phyloP scores from a whole-genome alignment of 805 yeast species.

The Kuraishia piskuri region DNA sequence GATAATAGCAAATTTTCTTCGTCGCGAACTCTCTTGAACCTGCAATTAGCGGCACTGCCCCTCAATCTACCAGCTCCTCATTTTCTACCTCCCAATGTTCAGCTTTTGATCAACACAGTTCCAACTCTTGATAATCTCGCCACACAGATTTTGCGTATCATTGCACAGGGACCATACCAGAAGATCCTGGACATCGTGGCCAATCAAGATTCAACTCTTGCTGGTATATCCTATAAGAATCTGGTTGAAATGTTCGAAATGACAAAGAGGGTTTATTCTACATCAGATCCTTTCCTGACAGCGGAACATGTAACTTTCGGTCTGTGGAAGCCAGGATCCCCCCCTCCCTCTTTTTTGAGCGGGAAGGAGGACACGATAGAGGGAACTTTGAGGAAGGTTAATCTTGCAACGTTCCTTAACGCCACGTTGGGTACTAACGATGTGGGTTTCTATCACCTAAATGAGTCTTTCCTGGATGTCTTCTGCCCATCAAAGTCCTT shows the following conservation, averaged over 20 bases:
- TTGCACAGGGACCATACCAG: conserved; percentile 69
- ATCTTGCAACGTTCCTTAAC: conserved; percentile 80
- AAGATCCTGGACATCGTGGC: conserved; percentile 66
- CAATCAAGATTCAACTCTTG: conserved; percentile 54
- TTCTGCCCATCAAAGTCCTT: conserved; percentile 70
- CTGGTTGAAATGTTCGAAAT: conserved; percentile 73
- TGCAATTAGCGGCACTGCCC: conserved; percentile 56
- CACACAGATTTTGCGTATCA: conserved; percentile 65
- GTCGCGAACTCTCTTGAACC: conserved; percentile 19
- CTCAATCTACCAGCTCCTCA: conserved; percentile 49
- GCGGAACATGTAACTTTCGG: conserved; percentile 68
- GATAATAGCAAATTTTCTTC: conserved; percentile 9
- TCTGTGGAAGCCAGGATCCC: conserved; percentile 54
- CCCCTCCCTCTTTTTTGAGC: conserved; percentile 47
- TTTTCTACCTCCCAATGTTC: conserved; percentile 50
- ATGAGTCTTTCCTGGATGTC: conserved; percentile 77
- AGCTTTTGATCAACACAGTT: conserved; percentile 55
- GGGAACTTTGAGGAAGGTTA: conserved; percentile 71
- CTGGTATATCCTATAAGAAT: conserved; percentile 54
- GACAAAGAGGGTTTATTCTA: conserved; percentile 57
- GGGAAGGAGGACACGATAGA: conserved; percentile 55
- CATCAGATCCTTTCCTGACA: conserved; percentile 62
- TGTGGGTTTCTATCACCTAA: conserved; percentile 79
- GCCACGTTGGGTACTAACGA: conserved; percentile 80
- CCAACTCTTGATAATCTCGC: conserved; percentile 78